phyloP scores from a whole-genome alignment of 2,329 filamentous ascomycete species.

The Neoascochyta sp. region DNA sequence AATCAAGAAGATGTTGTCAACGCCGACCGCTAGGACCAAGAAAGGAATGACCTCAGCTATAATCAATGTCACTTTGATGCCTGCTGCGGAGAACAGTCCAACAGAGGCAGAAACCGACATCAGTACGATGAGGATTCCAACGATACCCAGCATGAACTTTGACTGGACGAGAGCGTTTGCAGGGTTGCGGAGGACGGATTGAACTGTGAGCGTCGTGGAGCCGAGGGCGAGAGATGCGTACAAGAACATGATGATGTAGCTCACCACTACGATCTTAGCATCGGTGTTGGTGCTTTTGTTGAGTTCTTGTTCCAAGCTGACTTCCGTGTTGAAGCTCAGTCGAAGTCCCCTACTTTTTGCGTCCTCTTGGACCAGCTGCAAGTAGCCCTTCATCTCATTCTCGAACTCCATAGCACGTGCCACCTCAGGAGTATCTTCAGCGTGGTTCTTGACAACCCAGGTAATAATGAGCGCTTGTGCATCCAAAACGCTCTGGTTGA shows the following conservation, averaged over 20 bases:
- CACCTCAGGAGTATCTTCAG: slow-evolving; percentile 68
- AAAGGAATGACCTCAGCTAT: slow-evolving; percentile 99
- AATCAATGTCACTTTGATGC: slow-evolving; percentile 92
- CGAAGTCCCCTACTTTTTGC: slow-evolving; percentile 73
- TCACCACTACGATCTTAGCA: slow-evolving; percentile 92
- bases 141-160: slow-evolving; percentile 92
- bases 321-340: slow-evolving; percentile 91
- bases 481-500: slow-evolving; percentile 62
- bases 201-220: slow-evolving; percentile 75
- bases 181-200: slow-evolving; percentile 76
- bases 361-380: slow-evolving; percentile 77
- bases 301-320: slow-evolving; percentile 89
- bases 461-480: slow-evolving; percentile 81
- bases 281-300: slow-evolving; percentile 99
- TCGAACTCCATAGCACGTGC: slow-evolving; percentile 86
- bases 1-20: slow-evolving; percentile 98
- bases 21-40: slow-evolving; percentile 90
- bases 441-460: slow-evolving; percentile 89
- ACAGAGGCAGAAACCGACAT: slow-evolving; percentile 98
- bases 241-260: slow-evolving; percentile 98
- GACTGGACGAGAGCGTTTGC: slow-evolving; percentile 85
- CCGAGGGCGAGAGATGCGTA: slow-evolving; percentile 92
- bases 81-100: slow-evolving; percentile 85
- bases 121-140: slow-evolving; percentile 89
- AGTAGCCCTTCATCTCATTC: slow-evolving; percentile 65